Base-by-base conservation (phyloP, 2,329 filamentous ascomycete genomes). In the Talaromyces marneffei region DNA sequence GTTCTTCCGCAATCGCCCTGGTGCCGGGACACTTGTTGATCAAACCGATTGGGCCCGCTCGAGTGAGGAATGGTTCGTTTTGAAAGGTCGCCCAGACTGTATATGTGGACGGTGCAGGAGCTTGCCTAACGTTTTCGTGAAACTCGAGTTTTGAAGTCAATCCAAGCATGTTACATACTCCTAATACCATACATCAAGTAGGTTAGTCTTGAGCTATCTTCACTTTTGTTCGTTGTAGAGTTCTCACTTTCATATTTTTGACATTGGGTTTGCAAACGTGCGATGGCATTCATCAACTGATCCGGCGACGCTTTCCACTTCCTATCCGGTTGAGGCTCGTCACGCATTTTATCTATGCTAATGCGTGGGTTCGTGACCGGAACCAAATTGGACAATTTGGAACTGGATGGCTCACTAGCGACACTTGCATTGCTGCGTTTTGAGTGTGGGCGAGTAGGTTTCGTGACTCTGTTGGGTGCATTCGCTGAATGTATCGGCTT, bases 11-110 rank as follows among this genome's bases (percentile, higher is more conserved):
- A 3, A 20, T 37, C 0, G 40, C 35, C 6, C 60, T 48, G 2
- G 64, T 64, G 3, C 60, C 62, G 8, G 35, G 55, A 18, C 64
- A 29, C 9, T 57, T 50, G 2, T 63, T 62, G 1, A 67, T 59
- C 12, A 67, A 39, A 20, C 66, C 66, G 35, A 75, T 66, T 2
- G 68, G 64, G n/a, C 73, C 70, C 1, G 68, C 71, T 2, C 71
- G 68, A 53, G 63, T 52, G 27, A 73, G 68, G 31, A 69, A 72
- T 3, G 70, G 70, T 33, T 73, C 68, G 27, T 52, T 53, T 16
- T 62, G 62, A 50, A 72, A 72, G 27, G 65, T 65, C 7, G 66
- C 69, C 7, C 62, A 66, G 3, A 63, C 65, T 4, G 44, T 33
- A 14, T 27, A 57, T 4, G 35, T 33, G 18, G 44, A 23, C 20